A percentile compares a stretch with the other conserved stretches of the same genome.
These are phyloP conservation scores for Curvularia sp. DNA, from an alignment of 2,329 filamentous ascomycete genomes.

Conservation along the genomic window DNA sequence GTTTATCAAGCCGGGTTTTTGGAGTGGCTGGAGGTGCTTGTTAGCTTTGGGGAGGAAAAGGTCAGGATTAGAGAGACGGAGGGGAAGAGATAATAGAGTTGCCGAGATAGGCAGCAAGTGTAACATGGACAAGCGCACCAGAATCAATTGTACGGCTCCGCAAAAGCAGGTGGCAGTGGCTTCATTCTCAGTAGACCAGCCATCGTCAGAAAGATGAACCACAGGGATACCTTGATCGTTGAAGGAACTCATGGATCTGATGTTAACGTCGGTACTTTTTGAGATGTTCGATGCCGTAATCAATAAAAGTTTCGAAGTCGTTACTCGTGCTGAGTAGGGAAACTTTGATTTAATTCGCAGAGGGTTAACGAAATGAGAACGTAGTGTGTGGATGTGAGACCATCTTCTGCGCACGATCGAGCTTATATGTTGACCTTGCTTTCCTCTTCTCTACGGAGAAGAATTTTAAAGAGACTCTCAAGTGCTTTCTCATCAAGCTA, in stretches of 20 bases:
- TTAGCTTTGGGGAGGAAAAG: not conserved
- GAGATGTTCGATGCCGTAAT: not conserved
- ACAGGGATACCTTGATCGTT: not conserved
- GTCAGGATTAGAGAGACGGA: not conserved
- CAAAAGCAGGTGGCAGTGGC: not conserved
- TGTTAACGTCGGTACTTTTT: not conserved
- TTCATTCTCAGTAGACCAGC: not conserved
- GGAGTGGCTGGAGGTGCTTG: not conserved
- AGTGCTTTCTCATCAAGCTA: not conserved
- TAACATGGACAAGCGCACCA: not conserved
- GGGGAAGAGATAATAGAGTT: not conserved
- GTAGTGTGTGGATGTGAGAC: not conserved
- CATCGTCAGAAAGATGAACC: not conserved
- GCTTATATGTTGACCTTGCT: not conserved
- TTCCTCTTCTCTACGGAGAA: not conserved
- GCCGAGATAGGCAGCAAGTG: not conserved
- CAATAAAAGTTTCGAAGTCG: not conserved
- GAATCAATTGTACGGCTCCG: not conserved
- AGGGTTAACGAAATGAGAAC: not conserved
- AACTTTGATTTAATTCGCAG: not conserved
- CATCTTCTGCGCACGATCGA: not conserved
- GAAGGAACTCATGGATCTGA: not conserved
- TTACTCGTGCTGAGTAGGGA: not conserved
- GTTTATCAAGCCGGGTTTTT: constrained; percentile 51
- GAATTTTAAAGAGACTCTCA: not conserved